These are phyloP conservation scores for Pneumocystis sp. DNA, from an alignment of 1,139 yeast genomes.

Conservation along the genomic window DNA sequence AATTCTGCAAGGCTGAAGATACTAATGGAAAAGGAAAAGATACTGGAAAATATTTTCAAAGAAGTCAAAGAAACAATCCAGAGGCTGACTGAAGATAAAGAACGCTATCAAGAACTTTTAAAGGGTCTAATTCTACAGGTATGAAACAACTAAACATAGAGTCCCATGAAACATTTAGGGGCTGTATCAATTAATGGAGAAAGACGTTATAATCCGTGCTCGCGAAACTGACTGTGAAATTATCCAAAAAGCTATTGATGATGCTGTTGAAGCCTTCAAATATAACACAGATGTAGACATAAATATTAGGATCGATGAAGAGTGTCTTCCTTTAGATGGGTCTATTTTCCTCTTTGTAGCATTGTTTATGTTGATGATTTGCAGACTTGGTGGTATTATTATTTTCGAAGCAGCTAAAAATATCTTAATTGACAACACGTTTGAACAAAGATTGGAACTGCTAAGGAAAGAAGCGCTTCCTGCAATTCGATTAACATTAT, in stretches of 20 bases:
- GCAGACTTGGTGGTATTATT: constrained; percentile 67
- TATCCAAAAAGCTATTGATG: constrained; percentile 48
- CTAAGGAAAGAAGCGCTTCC: constrained; percentile 80
- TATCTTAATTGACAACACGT: constrained; percentile 80
- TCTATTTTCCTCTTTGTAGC: constrained; percentile 22
- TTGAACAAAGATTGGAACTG: constrained; percentile 80
- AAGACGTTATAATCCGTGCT: constrained; percentile 46
- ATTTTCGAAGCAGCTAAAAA: constrained; percentile 58
- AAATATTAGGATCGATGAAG: constrained; percentile 36
- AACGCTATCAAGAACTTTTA: constrained; percentile 53
- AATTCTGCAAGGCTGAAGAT: constrained; percentile 89
- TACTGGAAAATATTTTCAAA: constrained; percentile 58
- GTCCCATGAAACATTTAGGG: constrained; percentile 20
- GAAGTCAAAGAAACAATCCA: constrained; percentile 51
- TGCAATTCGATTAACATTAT: constrained; percentile 75
- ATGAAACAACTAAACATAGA: background rate
- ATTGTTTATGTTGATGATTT: background rate
- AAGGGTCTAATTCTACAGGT: constrained; percentile 65
- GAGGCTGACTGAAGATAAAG: constrained; percentile 36
- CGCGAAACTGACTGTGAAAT: constrained; percentile 52
- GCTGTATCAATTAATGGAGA: constrained; percentile 58
- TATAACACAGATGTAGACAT: constrained; percentile 28
- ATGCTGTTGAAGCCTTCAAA: constrained; percentile 50
- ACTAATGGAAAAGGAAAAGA: constrained; percentile 71
- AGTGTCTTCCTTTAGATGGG: constrained; percentile 39